phyloP scores from a whole-genome alignment of 495 filamentous ascomycete genomes.

The Hyaloscypha bicolor region DNA sequence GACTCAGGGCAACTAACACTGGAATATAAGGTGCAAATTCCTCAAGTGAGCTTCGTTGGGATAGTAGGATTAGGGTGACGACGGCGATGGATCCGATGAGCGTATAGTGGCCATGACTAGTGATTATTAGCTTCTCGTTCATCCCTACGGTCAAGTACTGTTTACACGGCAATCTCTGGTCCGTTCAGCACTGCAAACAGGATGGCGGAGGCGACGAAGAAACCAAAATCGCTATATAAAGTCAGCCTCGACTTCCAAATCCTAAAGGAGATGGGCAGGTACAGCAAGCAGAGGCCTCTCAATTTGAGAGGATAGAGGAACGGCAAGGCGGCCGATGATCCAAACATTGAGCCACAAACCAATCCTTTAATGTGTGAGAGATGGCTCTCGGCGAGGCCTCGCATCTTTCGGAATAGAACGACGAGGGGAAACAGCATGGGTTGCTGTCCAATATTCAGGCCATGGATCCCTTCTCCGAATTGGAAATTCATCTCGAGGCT shows the following conservation, averaged over 20 bases:
- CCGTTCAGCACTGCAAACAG: neutral
- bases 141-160: neutral
- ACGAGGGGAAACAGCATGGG: neutral
- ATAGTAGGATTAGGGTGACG: neutral
- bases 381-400: neutral
- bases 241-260: neutral
- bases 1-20: neutral
- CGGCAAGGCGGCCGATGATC: conserved; percentile 6
- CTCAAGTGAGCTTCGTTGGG: neutral
- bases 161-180: neutral
- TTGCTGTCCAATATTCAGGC: neutral
- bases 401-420: neutral
- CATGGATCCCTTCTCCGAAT: neutral
- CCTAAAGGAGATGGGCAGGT: neutral
- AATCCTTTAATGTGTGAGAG: neutral
- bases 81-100: neutral
- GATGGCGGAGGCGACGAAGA: neutral
- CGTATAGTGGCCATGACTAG: neutral
- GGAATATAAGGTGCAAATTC: conserved; percentile 6
- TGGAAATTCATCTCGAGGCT: neutral
- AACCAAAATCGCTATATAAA: neutral
- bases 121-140: neutral
- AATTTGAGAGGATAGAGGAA: neutral
- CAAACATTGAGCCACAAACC: conserved; percentile 8
- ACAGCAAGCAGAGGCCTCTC: neutral